Evolutionary conservation across 805 yeast species (phyloP), one percentile per base, ranked within the genome.

Genomic region (Cephaloascus albidus): DNA sequence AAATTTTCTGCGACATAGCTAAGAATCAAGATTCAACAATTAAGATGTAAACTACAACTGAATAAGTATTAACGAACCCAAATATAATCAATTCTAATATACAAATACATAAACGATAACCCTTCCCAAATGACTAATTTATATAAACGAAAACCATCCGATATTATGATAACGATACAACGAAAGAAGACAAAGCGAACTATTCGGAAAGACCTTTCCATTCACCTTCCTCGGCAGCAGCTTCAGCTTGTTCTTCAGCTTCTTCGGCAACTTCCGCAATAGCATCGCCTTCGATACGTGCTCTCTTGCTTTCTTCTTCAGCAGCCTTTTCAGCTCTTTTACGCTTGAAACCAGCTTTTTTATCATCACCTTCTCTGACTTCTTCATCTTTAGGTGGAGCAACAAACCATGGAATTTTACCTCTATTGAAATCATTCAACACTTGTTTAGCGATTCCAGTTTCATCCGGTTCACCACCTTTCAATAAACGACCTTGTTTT

Each of bases 381-480:
- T 73, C 80, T 19, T 65, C 72, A 45, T 77, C 85, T 48, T 80
- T 75, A 33, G 97, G 97, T 20, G 98, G 98, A 20, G 93, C 79
- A 26, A 86, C 86, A 58, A 90, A 90, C 98, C 98, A 90, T 18
- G 98, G 98, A 40, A 90, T 90, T 54, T 87, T 86, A 45, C 98
- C 98, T 62, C 98, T 76, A 63, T 88, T 90, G 71, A 90, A 90
- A 60, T 90, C 98, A 51, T 87, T 87, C 58, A 90, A 74, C 23
- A 90, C 82, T 54, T 82, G 81, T 60, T 88, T 90, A 32, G 97
- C 80, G 41, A 90, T 87, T 52, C 96, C 94, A 47, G 81, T 70
- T 62, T 90, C 97, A 60, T 90, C 97, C 1, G 97, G 95, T 63
- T 93, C 98, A 47, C 97, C 98, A 43, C 98, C 98, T 61, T 90